A percentile compares a stretch with the other conserved stretches of the same genome.
These are phyloP conservation scores for Fragaria iinumae DNA, from an alignment of 306 rosid species.

Conservation along the genomic window DNA sequence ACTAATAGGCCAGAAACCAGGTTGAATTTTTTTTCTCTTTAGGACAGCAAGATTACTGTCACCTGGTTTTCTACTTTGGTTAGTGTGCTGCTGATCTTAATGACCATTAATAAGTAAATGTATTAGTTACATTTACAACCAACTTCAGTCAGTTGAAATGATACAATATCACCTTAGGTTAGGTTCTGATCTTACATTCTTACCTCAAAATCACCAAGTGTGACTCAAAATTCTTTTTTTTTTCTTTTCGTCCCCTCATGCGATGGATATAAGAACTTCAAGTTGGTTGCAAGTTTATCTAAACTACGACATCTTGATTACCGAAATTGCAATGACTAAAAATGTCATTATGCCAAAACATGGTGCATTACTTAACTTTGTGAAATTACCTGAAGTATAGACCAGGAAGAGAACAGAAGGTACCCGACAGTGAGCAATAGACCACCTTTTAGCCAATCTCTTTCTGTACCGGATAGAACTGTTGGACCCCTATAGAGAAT, in stretches of 20 bases:
- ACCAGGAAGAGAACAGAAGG: conserved; percentile 41
- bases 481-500: conserved; percentile 46
- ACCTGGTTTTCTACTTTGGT: not conserved
- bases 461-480: conserved; percentile 27
- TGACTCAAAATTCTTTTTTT: not conserved
- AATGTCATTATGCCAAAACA: not conserved
- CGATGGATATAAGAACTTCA: not conserved
- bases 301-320: not conserved
- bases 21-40: not conserved
- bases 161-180: not conserved
- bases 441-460: conserved; percentile 52
- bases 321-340: not conserved
- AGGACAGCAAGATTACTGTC: not conserved
- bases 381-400: conserved; percentile 46
- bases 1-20: not conserved
- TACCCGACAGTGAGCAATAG: conserved; percentile 28
- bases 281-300: not conserved
- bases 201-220: not conserved
- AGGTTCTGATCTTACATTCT: not conserved
- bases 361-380: not conserved
- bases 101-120: not conserved
- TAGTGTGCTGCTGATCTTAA: not conserved
- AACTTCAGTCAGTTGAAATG: not conserved
- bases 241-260: not conserved
- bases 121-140: not conserved